phyloP scores from a whole-genome alignment of 495 filamentous ascomycete genomes.

The Talaromyces trachyspermus region DNA sequence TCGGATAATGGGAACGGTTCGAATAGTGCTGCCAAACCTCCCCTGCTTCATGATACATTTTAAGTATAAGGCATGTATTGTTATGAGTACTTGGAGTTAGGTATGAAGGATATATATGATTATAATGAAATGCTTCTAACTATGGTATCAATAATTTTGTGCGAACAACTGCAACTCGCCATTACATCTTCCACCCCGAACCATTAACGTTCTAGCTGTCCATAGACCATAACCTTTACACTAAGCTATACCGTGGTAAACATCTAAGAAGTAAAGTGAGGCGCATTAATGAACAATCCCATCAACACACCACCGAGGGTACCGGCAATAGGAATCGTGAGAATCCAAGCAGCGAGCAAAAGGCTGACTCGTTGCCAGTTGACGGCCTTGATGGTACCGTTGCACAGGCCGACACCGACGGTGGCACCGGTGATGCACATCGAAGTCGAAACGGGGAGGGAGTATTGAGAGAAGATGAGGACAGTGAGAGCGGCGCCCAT shows the following conservation, averaged over 20 bases:
- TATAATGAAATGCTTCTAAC: neutral
- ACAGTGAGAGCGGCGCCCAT: slow-evolving; percentile 61
- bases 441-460: slow-evolving; percentile 51
- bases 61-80: neutral
- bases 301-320: slow-evolving; percentile 52
- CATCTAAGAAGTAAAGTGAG: slow-evolving; percentile 31
- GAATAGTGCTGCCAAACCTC: neutral
- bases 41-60: too few relatives aligned
- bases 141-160: slow-evolving; percentile 4
- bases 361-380: slow-evolving; percentile 57
- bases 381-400: slow-evolving; percentile 49
- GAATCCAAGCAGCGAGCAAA: slow-evolving; percentile 49
- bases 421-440: slow-evolving; percentile 56
- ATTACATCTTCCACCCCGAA: neutral
- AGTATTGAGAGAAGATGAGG: slow-evolving; percentile 53
- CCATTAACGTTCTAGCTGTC: neutral
- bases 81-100: neutral
- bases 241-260: too few relatives aligned
- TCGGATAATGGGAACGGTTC: slow-evolving; percentile 20
- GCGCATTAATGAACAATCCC: slow-evolving; percentile 55
- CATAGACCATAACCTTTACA: neutral
- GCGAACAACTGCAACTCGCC: neutral
- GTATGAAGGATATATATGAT: neutral
- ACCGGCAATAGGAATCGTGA: slow-evolving; percentile 57
- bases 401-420: slow-evolving; percentile 51